These are phyloP conservation scores for Lyophyllum shimeji DNA, from an alignment of 768 basidiomycete genomes.

Conservation along the genomic window DNA sequence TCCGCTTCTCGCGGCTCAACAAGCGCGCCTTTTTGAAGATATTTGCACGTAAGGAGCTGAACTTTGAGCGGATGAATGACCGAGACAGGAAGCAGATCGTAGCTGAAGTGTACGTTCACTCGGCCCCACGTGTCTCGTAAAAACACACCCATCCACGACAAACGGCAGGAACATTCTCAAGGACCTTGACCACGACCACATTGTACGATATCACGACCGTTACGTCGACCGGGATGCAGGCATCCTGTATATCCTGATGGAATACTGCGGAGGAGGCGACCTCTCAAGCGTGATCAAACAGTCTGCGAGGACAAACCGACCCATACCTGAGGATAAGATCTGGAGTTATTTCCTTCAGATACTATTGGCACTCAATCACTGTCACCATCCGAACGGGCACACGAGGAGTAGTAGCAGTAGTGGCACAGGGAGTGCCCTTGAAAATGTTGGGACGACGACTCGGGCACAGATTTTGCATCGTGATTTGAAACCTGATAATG, in stretches of 20 bases:
- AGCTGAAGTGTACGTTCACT: constrained; percentile 84
- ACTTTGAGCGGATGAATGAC: constrained; percentile 96
- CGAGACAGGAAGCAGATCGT: constrained; percentile 96
- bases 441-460: constrained; percentile 47
- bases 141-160: not conserved
- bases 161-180: constrained; percentile 86
- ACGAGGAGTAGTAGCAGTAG: constrained; percentile 45
- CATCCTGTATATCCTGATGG: constrained; percentile 97
- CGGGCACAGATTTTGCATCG: constrained; percentile 85
- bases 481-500: constrained; percentile 97
- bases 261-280: constrained; percentile 98
- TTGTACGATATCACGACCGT: constrained; percentile 93
- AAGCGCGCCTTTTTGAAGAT: constrained; percentile 38
- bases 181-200: constrained; percentile 92
- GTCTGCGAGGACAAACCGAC: constrained; percentile 62
- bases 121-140: not conserved
- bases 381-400: constrained; percentile 78
- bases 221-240: constrained; percentile 87
- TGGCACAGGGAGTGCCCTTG: constrained; percentile 26
- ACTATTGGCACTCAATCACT: constrained; percentile 84
- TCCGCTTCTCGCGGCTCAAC: not conserved
- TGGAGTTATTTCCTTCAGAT: constrained; percentile 98
- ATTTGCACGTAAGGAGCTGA: constrained; percentile 92
- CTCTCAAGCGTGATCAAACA: constrained; percentile 86
- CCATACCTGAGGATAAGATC: constrained; percentile 88